Conservation (phyloP, 345 rosid species). For the Alliaria petiolata region DNA sequence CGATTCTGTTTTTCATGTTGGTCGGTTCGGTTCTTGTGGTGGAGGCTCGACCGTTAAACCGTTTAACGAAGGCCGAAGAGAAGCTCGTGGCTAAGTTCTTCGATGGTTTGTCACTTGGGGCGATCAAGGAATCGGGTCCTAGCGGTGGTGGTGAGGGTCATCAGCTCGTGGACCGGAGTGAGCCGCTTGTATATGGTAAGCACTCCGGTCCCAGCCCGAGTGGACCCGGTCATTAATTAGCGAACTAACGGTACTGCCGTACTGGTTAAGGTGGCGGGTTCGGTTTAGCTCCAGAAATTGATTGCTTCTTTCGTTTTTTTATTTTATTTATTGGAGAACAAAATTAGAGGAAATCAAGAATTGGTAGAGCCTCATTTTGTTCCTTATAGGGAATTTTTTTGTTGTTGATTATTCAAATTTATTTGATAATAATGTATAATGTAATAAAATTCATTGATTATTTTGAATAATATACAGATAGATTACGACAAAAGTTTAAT, state of each 20-base stretch:
- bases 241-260: not conserved
- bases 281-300: not conserved
- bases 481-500: not conserved
- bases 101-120: conserved; percentile 45
- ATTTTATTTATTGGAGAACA: not conserved
- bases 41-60: conserved; percentile 42
- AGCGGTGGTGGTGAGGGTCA: conserved; percentile 49
- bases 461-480: not conserved
- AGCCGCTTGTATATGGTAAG: conserved; percentile 32
- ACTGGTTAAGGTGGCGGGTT: not conserved
- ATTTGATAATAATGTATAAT: not conserved
- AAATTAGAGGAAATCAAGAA: not conserved
- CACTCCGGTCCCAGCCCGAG: conserved; percentile 40
- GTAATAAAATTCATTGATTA: not conserved
- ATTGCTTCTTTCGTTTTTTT: not conserved
- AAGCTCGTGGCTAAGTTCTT: conserved; percentile 33
- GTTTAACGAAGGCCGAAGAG: conserved; percentile 16
- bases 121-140: conserved; percentile 48
- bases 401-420: not conserved
- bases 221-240: conserved; percentile 33
- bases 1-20: conserved; percentile 23
- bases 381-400: not conserved
- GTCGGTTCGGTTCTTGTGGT: conserved; percentile 16
- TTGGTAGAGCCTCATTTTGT: not conserved
- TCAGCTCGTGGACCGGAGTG: conserved; percentile 14